phyloP scores from a whole-genome alignment of 306 rosid genomes.

The Oxytropis ochrocephala region DNA sequence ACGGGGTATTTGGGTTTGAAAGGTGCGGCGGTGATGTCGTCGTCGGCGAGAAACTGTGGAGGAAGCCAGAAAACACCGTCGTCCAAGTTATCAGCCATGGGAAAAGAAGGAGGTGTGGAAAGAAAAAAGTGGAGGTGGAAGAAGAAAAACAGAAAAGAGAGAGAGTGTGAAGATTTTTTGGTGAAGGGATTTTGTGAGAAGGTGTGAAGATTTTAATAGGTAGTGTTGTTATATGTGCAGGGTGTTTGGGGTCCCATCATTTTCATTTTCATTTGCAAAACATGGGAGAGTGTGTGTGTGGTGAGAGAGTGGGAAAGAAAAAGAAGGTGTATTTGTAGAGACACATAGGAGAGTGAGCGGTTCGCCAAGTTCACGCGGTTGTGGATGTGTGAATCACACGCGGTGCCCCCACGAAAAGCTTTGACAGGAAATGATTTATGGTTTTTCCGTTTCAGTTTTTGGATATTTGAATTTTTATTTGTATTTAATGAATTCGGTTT shows the following conservation, averaged over 20 bases:
- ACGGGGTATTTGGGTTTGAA: neutral
- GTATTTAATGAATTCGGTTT: no score
- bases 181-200: constrained; percentile 9
- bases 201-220: constrained; percentile 26
- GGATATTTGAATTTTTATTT: neutral
- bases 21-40: neutral
- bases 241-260: constrained; percentile 10
- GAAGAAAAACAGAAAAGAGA: neutral
- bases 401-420: neutral
- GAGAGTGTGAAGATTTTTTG: neutral
- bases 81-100: constrained; percentile 49
- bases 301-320: neutral
- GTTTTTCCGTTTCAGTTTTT: neutral
- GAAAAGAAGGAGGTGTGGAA: no score
- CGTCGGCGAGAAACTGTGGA: constrained; percentile 60
- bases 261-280: constrained; percentile 4
- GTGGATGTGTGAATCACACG: neutral
- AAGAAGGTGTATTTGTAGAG: constrained; percentile 27
- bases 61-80: constrained; percentile 84
- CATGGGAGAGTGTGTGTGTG: neutral
- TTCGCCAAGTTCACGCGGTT: constrained; percentile 1
- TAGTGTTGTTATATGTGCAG: neutral
- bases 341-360: neutral
- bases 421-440: neutral
- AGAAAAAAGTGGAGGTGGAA: neutral